A percentile compares a stretch with the other conserved stretches of the same genome.
Conservation (phyloP, 1,139 yeast genomes). For the Casaregolazyma lundiana region DNA sequence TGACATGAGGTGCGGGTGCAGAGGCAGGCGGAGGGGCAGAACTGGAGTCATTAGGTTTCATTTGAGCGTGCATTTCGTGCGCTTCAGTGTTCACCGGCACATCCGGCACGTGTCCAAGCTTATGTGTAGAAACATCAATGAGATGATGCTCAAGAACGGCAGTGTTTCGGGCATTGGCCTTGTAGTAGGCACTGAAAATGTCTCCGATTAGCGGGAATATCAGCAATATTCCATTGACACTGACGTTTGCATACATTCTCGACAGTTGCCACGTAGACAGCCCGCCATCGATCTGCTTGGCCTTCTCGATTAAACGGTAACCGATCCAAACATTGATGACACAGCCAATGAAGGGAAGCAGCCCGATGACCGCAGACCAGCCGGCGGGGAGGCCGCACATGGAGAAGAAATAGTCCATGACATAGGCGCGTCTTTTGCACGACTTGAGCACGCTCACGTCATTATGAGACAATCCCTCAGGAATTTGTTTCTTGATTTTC, state of each 20-base stretch:
- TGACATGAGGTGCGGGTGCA: neutral
- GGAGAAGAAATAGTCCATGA: conserved; percentile 58
- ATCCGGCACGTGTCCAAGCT: conserved; percentile 7
- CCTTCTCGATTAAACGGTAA: conserved; percentile 45
- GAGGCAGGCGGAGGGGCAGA: conserved; percentile 3
- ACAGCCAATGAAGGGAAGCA: conserved; percentile 63
- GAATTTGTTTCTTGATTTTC: conserved; percentile 38
- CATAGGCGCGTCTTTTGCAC: conserved; percentile 55
- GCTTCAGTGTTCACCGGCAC: conserved; percentile 5
- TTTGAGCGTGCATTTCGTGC: conserved; percentile 3
- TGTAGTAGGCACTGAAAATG: conserved; percentile 60
- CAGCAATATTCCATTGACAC: conserved; percentile 63
- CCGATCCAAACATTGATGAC: conserved; percentile 49
- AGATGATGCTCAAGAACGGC: conserved; percentile 56
- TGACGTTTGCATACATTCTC: conserved; percentile 56
- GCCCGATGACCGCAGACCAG: conserved; percentile 67
- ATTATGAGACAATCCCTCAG: conserved; percentile 49
- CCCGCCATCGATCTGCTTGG: conserved; percentile 59
- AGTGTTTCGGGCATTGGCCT: conserved; percentile 71
- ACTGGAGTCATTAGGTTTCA: neutral
- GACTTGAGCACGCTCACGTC: conserved; percentile 51
- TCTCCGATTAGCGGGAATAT: conserved; percentile 73
- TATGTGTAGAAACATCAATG: conserved; percentile 38
- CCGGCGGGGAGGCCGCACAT: conserved; percentile 65
- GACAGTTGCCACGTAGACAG: conserved; percentile 47